phyloP scores from a whole-genome alignment of 2,329 filamentous ascomycete species.

The Mycosphaerella sp. region DNA sequence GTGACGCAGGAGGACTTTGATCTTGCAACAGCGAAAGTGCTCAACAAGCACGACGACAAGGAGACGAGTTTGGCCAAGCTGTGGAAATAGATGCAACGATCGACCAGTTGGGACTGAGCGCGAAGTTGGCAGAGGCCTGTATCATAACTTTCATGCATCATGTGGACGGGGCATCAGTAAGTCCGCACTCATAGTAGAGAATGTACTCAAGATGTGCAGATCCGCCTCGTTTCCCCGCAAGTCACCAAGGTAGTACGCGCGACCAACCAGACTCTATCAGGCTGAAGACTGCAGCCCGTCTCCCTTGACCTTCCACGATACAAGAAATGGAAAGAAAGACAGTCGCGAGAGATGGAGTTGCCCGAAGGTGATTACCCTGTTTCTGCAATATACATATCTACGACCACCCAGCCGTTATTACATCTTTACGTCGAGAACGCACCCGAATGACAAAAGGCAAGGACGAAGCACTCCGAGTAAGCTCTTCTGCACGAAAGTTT shows the following conservation, averaged over 20 bases:
- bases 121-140: constrained; percentile 8
- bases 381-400: constrained; percentile 6
- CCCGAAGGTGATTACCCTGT: constrained; percentile 1
- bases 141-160: constrained; percentile 20
- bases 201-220: constrained; percentile 5
- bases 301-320: background rate
- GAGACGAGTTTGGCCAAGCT: constrained; percentile 84
- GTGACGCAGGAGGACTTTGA: constrained; percentile 99
- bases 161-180: constrained; percentile 8
- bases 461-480: no score
- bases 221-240: background rate
- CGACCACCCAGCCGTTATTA: background rate
- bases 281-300: constrained; percentile 1
- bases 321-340: constrained; percentile 10
- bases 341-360: constrained; percentile 2
- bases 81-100: constrained; percentile 55
- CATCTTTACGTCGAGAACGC: background rate
- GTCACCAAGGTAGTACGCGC: background rate
- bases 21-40: constrained; percentile 94
- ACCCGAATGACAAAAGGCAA: no score
- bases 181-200: constrained; percentile 13
- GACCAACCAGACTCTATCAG: background rate
- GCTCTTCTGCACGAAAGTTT: no score
- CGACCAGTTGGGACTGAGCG: background rate
- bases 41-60: constrained; percentile 99